Evolutionary conservation across 75 land plant genomes (phyloP).

Genomic region (Pinus taeda): DNA sequence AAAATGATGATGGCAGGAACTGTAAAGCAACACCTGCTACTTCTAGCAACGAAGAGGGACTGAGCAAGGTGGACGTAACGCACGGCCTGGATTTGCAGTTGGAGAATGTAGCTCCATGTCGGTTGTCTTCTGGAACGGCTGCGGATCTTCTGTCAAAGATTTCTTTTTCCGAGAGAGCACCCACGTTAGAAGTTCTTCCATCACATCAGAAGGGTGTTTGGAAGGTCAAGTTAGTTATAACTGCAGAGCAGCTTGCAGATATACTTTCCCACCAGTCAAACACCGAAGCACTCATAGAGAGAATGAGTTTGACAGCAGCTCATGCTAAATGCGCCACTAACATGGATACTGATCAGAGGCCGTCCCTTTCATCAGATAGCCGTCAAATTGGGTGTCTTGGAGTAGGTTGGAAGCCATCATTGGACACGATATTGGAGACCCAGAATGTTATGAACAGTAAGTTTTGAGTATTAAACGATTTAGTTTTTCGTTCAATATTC

Average conservation of each 20-base stretch:
- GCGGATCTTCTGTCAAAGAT: constrained; percentile 4
- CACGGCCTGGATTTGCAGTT: constrained; percentile 4
- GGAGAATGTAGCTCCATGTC: neutral
- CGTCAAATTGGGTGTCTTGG: no score
- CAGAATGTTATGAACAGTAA: no score
- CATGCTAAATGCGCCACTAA: no score
- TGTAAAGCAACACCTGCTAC: no score
- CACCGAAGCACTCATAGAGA: constrained; percentile 42
- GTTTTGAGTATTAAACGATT: no score
- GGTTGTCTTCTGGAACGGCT: constrained; percentile 8
- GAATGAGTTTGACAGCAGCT: constrained; percentile 30
- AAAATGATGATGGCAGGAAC: neutral
- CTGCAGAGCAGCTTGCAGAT: constrained; percentile 20
- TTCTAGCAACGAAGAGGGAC: neutral
- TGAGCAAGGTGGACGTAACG: neutral
- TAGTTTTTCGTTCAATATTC: no score
- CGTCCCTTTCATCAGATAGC: no score
- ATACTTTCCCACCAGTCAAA: constrained; percentile 36
- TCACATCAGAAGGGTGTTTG: constrained; percentile 31
- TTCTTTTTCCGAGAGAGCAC: neutral
- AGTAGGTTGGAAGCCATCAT: no score
- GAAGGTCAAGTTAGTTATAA: constrained; percentile 34
- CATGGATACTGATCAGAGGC: no score
- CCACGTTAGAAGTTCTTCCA: constrained; percentile 25
- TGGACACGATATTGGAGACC: no score